Conservation (phyloP, 225 moss, liverwort and hornwort genomes). For the Asterella californica region DNA sequence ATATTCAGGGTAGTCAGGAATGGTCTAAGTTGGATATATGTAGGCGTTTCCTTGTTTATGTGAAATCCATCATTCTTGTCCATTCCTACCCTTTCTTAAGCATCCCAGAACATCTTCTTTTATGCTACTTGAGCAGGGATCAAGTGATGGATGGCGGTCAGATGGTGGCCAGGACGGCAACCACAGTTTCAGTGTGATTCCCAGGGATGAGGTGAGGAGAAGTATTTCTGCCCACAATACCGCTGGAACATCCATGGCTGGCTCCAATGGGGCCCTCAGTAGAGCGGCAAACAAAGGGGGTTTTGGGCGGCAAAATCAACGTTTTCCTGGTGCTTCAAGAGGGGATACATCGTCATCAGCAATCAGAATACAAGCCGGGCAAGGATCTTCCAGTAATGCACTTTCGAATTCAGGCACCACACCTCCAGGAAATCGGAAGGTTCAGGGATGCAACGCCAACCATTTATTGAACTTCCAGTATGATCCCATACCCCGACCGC, state of each 20-base stretch:
- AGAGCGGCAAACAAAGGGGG: conserved; percentile 29
- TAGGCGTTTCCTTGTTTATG: too few relatives aligned
- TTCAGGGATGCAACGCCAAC: conserved; percentile 71
- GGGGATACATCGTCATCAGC: conserved; percentile 52
- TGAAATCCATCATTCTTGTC: neutral
- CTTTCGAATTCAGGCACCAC: conserved; percentile 34
- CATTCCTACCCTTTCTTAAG: neutral
- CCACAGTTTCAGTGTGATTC: conserved; percentile 56
- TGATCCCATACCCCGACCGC: conserved; percentile 74
- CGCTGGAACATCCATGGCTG: conserved; percentile 27
- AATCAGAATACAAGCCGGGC: conserved; percentile 47
- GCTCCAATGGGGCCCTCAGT: conserved; percentile 34
- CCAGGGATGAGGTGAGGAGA: conserved; percentile 35
- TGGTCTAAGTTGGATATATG: too few relatives aligned
- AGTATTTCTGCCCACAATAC: conserved; percentile 22
- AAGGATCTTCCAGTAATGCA: conserved; percentile 31
- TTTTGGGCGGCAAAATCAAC: conserved; percentile 28
- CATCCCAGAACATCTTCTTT: neutral
- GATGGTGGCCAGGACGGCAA: conserved; percentile 46
- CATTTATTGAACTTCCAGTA: conserved; percentile 93
- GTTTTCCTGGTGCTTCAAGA: conserved; percentile 31
- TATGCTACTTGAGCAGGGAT: conserved; percentile 26
- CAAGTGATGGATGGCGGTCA: conserved; percentile 41
- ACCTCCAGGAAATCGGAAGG: conserved; percentile 64
- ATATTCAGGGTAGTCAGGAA: too few relatives aligned